A percentile compares a stretch with the other conserved stretches of the same genome.
These are phyloP conservation scores for Chrysosphaeria jannelii DNA, from an alignment of 2,329 filamentous ascomycete species.

Conservation along the genomic window DNA sequence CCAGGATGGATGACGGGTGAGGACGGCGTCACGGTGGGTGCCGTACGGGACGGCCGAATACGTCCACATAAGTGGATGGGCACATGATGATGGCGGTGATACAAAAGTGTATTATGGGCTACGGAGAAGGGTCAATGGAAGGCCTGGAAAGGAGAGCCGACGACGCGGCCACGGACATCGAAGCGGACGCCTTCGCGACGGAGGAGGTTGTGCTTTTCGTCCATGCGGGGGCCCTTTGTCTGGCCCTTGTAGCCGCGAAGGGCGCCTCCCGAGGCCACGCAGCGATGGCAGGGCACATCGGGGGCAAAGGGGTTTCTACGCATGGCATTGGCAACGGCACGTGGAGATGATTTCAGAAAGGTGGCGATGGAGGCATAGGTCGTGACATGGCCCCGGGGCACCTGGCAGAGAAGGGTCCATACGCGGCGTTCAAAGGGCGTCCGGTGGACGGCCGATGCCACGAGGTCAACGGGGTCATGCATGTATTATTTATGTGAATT, in stretches of 20 bases:
- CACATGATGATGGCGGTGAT: slow-evolving; percentile 8
- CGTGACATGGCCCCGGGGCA: slow-evolving; percentile 43
- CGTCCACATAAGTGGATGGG: slow-evolving; percentile 24
- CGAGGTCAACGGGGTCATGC: no score
- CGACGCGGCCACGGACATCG: slow-evolving; percentile 24
- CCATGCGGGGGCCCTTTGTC: slow-evolving; percentile 22
- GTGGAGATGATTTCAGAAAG: slow-evolving; percentile 36
- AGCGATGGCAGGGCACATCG: slow-evolving; percentile 51
- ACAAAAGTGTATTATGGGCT: not conserved
- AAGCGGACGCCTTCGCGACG: slow-evolving; percentile 32
- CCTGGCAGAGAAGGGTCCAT: slow-evolving; percentile 44
- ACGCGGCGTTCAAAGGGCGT: slow-evolving; percentile 30
- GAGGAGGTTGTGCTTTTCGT: slow-evolving; percentile 31
- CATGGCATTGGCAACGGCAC: slow-evolving; percentile 51
- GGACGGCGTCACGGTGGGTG: slow-evolving; percentile 44
- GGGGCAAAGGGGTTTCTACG: slow-evolving; percentile 60
- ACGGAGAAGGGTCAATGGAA: slow-evolving; percentile 8
- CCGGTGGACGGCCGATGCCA: slow-evolving; percentile 11
- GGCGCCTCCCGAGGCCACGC: slow-evolving; percentile 42
- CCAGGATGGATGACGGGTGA: slow-evolving; percentile 82
- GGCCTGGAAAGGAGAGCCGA: slow-evolving; percentile 22
- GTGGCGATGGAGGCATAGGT: slow-evolving; percentile 47
- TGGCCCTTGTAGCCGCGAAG: slow-evolving; percentile 40
- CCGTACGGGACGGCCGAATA: slow-evolving; percentile 36
- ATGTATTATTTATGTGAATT: no score